phyloP scores from a whole-genome alignment of 2,329 filamentous ascomycete species.

The Xylariaceae sp. region DNA sequence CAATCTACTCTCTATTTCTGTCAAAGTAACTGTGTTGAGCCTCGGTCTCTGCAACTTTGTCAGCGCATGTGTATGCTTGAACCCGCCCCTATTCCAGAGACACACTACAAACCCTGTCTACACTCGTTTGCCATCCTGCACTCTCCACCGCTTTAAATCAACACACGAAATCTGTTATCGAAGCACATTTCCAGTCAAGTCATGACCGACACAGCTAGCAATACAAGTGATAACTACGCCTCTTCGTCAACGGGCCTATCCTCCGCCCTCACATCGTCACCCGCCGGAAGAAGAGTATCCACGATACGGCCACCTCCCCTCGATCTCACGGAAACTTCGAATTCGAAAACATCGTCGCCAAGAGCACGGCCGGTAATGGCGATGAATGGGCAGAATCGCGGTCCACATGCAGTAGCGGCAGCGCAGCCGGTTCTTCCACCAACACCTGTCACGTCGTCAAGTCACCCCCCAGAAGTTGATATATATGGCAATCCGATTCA shows the following conservation, averaged over 20 bases:
- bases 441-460: background rate
- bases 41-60: conserved; percentile 20
- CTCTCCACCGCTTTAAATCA: conserved; percentile 2
- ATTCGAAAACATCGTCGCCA: conserved; percentile 11
- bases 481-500: background rate
- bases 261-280: conserved; percentile 17
- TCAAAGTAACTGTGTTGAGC: conserved; percentile 10
- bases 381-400: conserved; percentile 12
- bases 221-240: conserved; percentile 17
- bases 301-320: conserved; percentile 13
- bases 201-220: conserved; percentile 26
- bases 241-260: conserved; percentile 18
- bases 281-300: conserved; percentile 11
- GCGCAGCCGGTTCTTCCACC: conserved; percentile 15
- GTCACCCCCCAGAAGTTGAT: background rate
- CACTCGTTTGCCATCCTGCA: conserved; percentile 22
- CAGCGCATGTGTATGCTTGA: conserved; percentile 14
- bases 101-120: conserved; percentile 7
- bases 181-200: conserved; percentile 7
- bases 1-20: conserved; percentile 7
- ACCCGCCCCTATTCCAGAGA: conserved; percentile 15
- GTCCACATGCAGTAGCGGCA: conserved; percentile 10
- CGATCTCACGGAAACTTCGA: conserved; percentile 1
- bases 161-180: background rate
- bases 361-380: conserved; percentile 27